These are phyloP conservation scores for Volvox carteri DNA, from an alignment of 163 green algal genomes.

Conservation along the genomic window DNA sequence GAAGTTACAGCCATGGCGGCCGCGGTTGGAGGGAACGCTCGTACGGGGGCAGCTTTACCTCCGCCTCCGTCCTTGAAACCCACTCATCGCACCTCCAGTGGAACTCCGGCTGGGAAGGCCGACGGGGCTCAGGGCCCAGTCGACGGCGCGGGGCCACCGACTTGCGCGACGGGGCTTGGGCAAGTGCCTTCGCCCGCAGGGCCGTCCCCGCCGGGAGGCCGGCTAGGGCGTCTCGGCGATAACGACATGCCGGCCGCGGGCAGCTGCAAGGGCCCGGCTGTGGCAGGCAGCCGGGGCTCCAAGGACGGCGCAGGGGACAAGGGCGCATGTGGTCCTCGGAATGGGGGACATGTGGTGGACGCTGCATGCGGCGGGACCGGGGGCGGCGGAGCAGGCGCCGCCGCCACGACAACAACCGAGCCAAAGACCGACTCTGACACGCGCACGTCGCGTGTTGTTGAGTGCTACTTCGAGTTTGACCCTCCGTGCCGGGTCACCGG, in stretches of 20 bases:
- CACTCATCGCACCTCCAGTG: neutral
- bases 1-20: neutral
- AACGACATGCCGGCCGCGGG: constrained; percentile 4
- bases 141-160: neutral
- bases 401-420: constrained; percentile 35
- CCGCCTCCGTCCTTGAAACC: constrained; percentile 2
- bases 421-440: constrained; percentile 55
- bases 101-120: neutral
- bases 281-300: constrained; percentile 24
- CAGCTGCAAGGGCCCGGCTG: constrained; percentile 23
- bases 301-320: constrained; percentile 43
- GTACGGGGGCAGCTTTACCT: neutral
- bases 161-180: neutral
- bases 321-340: constrained; percentile 4
- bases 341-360: neutral
- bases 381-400: neutral
- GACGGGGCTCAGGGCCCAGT: neutral
- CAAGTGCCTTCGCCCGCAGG: neutral
- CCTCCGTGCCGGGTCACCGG: neutral
- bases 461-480: constrained; percentile 48
- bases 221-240: neutral
- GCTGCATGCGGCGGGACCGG: neutral
- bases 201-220: neutral
- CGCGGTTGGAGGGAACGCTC: neutral
- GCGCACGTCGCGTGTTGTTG: constrained; percentile 29